Evolutionary conservation across 768 basidiomycete species (phyloP).

Genomic region (Pholiota microspora): DNA sequence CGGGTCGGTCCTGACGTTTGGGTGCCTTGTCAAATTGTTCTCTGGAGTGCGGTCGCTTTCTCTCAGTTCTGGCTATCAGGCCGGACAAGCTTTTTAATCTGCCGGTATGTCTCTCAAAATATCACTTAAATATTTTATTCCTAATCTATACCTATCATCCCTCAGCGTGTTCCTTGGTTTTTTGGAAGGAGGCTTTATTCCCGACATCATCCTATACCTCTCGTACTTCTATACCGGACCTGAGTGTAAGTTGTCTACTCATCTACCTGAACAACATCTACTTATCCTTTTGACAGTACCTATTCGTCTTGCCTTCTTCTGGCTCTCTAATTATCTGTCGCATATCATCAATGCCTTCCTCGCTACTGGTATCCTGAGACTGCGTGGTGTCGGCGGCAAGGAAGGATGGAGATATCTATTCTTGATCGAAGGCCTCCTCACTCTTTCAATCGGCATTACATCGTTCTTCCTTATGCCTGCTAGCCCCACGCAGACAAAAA

Average conservation of each 20-base stretch:
- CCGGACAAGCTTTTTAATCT: slow-evolving; percentile 52
- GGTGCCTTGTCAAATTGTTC: slow-evolving; percentile 58
- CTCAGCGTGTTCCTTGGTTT: slow-evolving; percentile 56
- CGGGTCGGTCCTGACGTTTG: slow-evolving; percentile 66
- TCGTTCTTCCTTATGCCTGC: slow-evolving; percentile 61
- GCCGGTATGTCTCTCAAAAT: slow-evolving; percentile 31
- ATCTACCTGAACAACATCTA: not conserved
- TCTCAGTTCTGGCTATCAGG: slow-evolving; percentile 60
- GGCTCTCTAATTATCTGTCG: slow-evolving; percentile 57
- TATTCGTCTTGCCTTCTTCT: slow-evolving; percentile 66
- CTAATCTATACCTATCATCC: not conserved
- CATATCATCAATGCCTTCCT: slow-evolving; percentile 60
- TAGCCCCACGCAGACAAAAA: slow-evolving; percentile 61
- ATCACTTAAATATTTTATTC: not conserved
- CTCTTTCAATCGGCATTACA: slow-evolving; percentile 44
- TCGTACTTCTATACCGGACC: slow-evolving; percentile 62
- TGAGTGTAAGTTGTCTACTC: slow-evolving; percentile 40
- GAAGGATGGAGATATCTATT: slow-evolving; percentile 63
- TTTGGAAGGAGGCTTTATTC: slow-evolving; percentile 64
- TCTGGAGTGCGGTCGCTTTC: slow-evolving; percentile 55
- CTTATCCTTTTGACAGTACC: slow-evolving; percentile 37
- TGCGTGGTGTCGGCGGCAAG: slow-evolving; percentile 50
- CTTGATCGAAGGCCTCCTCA: slow-evolving; percentile 50
- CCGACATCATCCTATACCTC: slow-evolving; percentile 62
- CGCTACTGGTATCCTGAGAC: slow-evolving; percentile 57